Evolutionary conservation across 257 asterid genomes (phyloP).

Genomic region (Dorcoceras hygrometricum): DNA sequence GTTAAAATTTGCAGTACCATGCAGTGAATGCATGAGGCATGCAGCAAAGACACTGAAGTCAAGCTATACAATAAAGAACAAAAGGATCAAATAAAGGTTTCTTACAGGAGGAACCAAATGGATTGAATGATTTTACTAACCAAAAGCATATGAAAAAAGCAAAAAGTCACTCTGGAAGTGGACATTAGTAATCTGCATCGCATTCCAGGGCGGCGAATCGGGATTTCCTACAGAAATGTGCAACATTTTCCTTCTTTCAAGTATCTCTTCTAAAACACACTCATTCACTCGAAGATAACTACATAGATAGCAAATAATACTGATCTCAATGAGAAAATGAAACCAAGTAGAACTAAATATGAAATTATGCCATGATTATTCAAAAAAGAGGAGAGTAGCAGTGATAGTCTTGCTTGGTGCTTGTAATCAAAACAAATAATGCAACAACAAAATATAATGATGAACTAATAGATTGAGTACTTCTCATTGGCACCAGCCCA

Average conservation of each 20-base stretch:
- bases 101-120: neutral
- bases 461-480: slow-evolving; percentile 59
- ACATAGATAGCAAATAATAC: neutral
- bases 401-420: slow-evolving; percentile 21
- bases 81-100: neutral
- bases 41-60: no score
- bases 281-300: neutral
- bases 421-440: slow-evolving; percentile 22
- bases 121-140: no score
- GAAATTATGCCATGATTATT: slow-evolving; percentile 21
- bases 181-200: no score
- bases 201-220: neutral
- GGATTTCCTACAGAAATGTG: no score
- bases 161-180: neutral
- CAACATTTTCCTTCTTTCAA: no score
- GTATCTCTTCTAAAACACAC: neutral
- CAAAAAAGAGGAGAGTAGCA: slow-evolving; percentile 28
- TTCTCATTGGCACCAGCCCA: slow-evolving; percentile 55
- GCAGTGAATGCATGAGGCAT: no score
- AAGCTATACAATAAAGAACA: no score
- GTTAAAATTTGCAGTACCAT: no score
- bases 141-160: neutral
- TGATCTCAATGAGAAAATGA: neutral
- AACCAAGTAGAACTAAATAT: neutral
- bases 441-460: slow-evolving; percentile 24